Conservation (phyloP, 1,284 basidiomycete genomes). For the Pholiota adiposa region DNA sequence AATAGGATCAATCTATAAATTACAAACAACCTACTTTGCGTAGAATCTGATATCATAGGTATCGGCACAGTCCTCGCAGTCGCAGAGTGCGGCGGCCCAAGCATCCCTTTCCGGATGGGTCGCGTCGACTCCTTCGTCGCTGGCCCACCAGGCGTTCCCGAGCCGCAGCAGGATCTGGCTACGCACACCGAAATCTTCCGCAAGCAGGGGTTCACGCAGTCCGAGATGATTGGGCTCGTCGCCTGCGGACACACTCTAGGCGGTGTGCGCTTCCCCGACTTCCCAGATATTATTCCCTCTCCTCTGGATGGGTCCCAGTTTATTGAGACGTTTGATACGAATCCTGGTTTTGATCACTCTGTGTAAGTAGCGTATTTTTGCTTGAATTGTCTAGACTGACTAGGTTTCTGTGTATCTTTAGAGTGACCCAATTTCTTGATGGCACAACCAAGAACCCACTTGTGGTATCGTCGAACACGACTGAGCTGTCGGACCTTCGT, state of each 20-base stretch:
- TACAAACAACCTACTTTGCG: too few relatives aligned
- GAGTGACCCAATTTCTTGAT: slow-evolving; percentile 37
- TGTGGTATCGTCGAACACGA: slow-evolving; percentile 31
- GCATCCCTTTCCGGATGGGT: slow-evolving; percentile 36
- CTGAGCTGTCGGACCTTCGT: slow-evolving; percentile 35
- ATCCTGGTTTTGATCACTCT: slow-evolving; percentile 31
- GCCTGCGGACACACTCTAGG: slow-evolving; percentile 43
- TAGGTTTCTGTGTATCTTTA: slow-evolving; percentile 13
- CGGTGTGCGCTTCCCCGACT: slow-evolving; percentile 37
- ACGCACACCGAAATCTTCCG: slow-evolving; percentile 33
- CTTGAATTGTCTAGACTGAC: neutral
- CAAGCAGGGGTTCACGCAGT: slow-evolving; percentile 36
- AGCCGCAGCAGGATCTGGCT: slow-evolving; percentile 32
- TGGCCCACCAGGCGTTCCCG: slow-evolving; percentile 35
- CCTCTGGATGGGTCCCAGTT: slow-evolving; percentile 7
- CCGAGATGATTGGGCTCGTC: slow-evolving; percentile 43
- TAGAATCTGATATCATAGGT: slow-evolving; percentile 39
- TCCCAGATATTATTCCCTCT: slow-evolving; percentile 34
- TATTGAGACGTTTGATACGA: slow-evolving; percentile 29
- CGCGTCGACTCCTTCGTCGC: slow-evolving; percentile 36
- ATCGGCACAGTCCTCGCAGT: slow-evolving; percentile 32
- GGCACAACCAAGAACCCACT: slow-evolving; percentile 36
- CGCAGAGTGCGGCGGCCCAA: slow-evolving; percentile 37
- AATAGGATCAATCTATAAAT: too few relatives aligned
- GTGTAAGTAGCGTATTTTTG: slow-evolving; percentile 25